A percentile compares a stretch with the other conserved stretches of the same genome.
These are phyloP conservation scores for Corylus heterophylla DNA, from an alignment of 306 rosid species.

Conservation along the genomic window DNA sequence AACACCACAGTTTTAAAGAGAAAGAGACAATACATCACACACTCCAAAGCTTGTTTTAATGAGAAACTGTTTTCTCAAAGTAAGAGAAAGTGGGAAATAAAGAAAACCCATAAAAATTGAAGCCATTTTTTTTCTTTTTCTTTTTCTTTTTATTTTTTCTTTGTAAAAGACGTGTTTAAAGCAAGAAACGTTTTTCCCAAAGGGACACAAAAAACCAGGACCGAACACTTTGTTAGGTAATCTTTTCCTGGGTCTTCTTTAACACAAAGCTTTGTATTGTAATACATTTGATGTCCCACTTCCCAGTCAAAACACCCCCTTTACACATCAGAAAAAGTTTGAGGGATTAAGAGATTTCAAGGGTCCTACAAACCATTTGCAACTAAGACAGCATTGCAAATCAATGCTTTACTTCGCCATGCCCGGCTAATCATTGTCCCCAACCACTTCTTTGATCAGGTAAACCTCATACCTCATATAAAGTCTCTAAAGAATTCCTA, in stretches of 20 bases:
- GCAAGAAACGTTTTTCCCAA: background rate
- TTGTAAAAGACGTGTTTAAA: background rate
- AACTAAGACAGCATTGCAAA: background rate
- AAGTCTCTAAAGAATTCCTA: background rate
- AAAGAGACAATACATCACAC: slow-evolving; percentile 14
- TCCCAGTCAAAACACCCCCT: background rate
- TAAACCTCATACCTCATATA: no score
- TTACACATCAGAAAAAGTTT: slow-evolving; percentile 6
- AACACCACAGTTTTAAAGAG: no score
- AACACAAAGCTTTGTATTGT: no score
- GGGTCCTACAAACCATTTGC: slow-evolving; percentile 11
- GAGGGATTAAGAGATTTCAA: background rate
- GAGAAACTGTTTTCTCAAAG: slow-evolving; percentile 7
- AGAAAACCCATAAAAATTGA: background rate
- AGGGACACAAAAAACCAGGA: background rate
- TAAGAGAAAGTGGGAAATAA: background rate
- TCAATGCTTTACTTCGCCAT: background rate
- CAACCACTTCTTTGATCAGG: no score
- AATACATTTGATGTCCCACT: background rate
- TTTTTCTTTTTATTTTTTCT: no score
- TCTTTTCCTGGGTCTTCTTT: background rate
- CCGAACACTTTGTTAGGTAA: background rate
- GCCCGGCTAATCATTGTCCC: no score
- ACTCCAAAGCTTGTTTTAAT: slow-evolving; percentile 1
- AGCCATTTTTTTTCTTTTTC: no score